Conservation (phyloP, 2,329 filamentous ascomycete species). For the Fusarium subglutinans region DNA sequence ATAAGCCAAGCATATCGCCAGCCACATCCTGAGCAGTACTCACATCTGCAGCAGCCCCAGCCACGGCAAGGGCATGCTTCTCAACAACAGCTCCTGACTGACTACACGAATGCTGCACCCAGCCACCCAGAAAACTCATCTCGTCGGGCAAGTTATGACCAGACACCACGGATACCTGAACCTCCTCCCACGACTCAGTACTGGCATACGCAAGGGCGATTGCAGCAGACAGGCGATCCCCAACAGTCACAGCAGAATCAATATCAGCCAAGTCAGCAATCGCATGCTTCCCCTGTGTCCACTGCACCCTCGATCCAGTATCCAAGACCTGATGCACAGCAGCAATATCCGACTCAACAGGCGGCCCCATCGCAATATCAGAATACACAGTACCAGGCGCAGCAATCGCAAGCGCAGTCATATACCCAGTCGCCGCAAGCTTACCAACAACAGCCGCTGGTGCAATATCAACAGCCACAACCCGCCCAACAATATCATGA, state of each 20-base stretch:
- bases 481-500: background rate
- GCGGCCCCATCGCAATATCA: background rate
- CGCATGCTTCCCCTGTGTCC: background rate
- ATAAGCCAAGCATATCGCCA: background rate
- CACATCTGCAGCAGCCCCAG: background rate
- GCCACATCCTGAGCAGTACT: background rate
- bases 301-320: background rate
- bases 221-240: background rate
- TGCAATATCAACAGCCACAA: background rate
- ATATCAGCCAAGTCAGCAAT: background rate
- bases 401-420: background rate
- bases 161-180: background rate
- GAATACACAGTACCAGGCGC: background rate
- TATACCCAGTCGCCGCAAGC: background rate
- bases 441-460: background rate
- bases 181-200: background rate
- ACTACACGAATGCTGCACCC: background rate
- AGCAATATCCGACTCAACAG: background rate
- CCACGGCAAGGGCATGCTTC: background rate
- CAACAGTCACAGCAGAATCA: background rate
- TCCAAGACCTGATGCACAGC: background rate
- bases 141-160: background rate
- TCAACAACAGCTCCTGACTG: background rate
- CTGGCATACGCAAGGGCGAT: background rate
- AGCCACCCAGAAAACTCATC: background rate